Evolutionary conservation across 345 rosid genomes (phyloP).

Genomic region (Rhizophora mangle): DNA sequence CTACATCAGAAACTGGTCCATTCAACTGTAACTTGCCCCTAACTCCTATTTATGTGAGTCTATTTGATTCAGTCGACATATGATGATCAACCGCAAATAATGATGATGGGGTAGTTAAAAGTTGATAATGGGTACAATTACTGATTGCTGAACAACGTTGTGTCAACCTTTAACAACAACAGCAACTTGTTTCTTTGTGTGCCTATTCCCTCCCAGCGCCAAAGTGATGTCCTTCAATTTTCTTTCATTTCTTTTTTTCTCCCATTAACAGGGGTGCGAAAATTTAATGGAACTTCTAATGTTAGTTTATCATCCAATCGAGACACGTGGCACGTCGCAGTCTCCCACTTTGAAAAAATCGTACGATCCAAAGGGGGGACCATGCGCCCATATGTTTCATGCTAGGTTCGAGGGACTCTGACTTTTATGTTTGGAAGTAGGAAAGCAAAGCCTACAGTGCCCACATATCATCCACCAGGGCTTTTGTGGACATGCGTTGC

Average conservation of each 20-base stretch:
- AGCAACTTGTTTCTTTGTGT: too few relatives aligned
- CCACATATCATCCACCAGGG: too few relatives aligned
- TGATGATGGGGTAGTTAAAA: too few relatives aligned
- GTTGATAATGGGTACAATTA: too few relatives aligned
- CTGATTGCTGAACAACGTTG: too few relatives aligned
- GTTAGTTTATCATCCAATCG: too few relatives aligned
- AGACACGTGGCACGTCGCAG: constrained; percentile 2
- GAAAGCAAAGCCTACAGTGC: not conserved
- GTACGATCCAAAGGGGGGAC: not conserved
- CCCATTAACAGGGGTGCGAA: not conserved
- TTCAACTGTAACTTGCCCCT: not conserved
- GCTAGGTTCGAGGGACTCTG: not conserved
- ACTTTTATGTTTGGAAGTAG: not conserved
- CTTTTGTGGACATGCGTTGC: too few relatives aligned
- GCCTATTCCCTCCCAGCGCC: not conserved
- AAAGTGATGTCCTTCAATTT: not conserved
- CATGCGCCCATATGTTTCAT: constrained; percentile 1
- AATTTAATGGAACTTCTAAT: not conserved
- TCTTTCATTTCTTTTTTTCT: not conserved
- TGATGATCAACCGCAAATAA: not conserved
- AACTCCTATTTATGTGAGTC: not conserved
- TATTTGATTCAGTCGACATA: not conserved
- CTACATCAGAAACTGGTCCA: not conserved
- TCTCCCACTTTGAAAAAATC: not conserved
- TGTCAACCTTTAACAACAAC: too few relatives aligned